Evolutionary conservation across 768 basidiomycete genomes (phyloP).

Genomic region (Rhizopogon vulgaris): DNA sequence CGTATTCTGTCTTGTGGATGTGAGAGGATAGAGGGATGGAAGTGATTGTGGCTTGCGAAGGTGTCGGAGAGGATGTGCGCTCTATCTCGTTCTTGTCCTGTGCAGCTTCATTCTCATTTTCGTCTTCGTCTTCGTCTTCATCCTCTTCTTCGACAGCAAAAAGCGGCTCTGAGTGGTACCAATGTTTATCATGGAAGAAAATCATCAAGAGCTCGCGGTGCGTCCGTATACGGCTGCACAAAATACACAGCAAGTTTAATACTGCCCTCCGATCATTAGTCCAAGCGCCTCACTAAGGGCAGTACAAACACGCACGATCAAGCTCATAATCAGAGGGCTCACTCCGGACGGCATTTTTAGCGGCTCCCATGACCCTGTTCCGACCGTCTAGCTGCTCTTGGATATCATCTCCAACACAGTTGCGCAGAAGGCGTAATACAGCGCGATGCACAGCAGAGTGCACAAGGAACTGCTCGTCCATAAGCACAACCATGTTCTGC

Average conservation of each 20-base stretch:
- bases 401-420: conserved; percentile 88
- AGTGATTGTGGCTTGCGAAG: conserved; percentile 53
- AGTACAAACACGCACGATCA: conserved; percentile 55
- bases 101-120: conserved; percentile 28
- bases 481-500: conserved; percentile 84
- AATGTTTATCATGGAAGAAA: conserved; percentile 93
- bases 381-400: conserved; percentile 83
- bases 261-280: conserved; percentile 40
- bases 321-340: conserved; percentile 86
- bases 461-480: conserved; percentile 91
- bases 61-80: conserved; percentile 49
- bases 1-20: conserved; percentile 77
- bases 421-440: conserved; percentile 75
- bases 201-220: conserved; percentile 90
- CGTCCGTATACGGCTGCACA: conserved; percentile 89
- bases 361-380: conserved; percentile 77
- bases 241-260: conserved; percentile 85
- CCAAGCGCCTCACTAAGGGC: neutral
- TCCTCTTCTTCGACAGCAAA: conserved; percentile 75
- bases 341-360: conserved; percentile 56
- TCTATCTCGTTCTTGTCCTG: conserved; percentile 8
- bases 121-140: conserved; percentile 53
- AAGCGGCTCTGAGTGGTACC: conserved; percentile 72
- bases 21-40: conserved; percentile 38
- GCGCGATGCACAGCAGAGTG: conserved; percentile 89